Evolutionary conservation across 2,329 filamentous ascomycete species (phyloP), one percentile per base, ranked within the genome.

Genomic region (Apiospora phragmitis): DNA sequence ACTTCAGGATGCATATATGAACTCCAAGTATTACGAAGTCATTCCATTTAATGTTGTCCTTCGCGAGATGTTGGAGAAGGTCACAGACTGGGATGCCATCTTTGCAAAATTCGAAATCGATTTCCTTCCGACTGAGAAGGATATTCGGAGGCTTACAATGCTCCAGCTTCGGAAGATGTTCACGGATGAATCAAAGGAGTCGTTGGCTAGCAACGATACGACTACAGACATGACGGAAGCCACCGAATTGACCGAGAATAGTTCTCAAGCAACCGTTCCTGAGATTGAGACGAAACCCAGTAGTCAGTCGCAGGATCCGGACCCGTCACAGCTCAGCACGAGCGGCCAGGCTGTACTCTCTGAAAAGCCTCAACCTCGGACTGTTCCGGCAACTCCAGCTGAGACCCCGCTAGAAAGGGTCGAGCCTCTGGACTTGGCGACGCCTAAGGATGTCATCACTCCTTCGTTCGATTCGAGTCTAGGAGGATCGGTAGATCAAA

Each of bases 161-260:
- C 87, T 98, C 72, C 97, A 99, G 79, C 85, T 99, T 70, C 95
- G 93, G 79, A 97, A 97, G 80, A 93, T 99, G 80, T 99, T 99
- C 78, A 90, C 95, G 9, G 95, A 98, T 76, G 94, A 95, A 73
- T 94, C 94, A 3, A 92, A 93, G 71, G 91, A 94, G 71, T 93
- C 93, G 0, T 83, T 95, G 21, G 86, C 87, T 6, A 90, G 92
- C 8, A 89, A 89, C 16, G 94, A 97, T 67, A 90, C 93, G 55
- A 85, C 85, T 3, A 83, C 85, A 8, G 90, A 92, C 32, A 85
- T 86, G 2, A 83, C 85, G 9, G 90, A 92, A 29, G 82, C 85
- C 1, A 83, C 85, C 7, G 87, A 88, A 71, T 79, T 82, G 14
- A 83, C 85, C 11, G 87, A 88, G 68, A 84, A 80, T 49, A 79